phyloP scores from a whole-genome alignment of 306 rosid genomes.

The Castanea crenata region DNA sequence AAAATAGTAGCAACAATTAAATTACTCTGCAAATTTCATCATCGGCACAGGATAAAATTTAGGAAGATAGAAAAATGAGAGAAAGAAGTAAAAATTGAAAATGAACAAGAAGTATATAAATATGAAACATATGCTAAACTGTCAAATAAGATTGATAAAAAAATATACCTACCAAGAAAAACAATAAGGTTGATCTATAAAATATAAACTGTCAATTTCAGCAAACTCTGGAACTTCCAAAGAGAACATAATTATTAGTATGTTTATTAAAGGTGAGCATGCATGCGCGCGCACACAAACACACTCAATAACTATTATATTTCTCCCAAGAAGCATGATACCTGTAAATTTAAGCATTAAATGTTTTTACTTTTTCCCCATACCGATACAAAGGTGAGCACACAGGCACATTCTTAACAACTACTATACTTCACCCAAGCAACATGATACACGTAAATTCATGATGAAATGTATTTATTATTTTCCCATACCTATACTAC shows the following conservation, averaged over 20 bases:
- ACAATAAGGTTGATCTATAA: not conserved
- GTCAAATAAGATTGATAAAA: not conserved
- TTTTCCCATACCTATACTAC: conserved; percentile 54
- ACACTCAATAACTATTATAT: not conserved
- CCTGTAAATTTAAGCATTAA: conserved; percentile 20
- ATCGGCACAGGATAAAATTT: not conserved
- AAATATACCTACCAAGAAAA: not conserved
- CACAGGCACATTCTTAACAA: not conserved
- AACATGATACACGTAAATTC: conserved; percentile 16
- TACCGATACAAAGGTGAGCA: conserved; percentile 42
- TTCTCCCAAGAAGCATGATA: conserved; percentile 1
- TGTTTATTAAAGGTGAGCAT: not conserved
- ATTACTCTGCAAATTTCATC: not conserved
- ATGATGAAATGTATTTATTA: conserved; percentile 13
- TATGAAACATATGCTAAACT: not conserved
- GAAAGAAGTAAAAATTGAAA: not conserved
- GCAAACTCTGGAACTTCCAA: not conserved
- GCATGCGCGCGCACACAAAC: accelerated
- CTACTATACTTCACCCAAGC: not conserved
- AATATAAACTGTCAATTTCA: not conserved
- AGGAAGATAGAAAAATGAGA: not conserved
- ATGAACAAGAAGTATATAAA: not conserved
- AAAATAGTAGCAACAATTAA: conserved; percentile 8
- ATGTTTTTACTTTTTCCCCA: conserved; percentile 14
- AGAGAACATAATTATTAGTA: not conserved